Conservation (phyloP, 768 basidiomycete species). For the Trametes elegans region DNA sequence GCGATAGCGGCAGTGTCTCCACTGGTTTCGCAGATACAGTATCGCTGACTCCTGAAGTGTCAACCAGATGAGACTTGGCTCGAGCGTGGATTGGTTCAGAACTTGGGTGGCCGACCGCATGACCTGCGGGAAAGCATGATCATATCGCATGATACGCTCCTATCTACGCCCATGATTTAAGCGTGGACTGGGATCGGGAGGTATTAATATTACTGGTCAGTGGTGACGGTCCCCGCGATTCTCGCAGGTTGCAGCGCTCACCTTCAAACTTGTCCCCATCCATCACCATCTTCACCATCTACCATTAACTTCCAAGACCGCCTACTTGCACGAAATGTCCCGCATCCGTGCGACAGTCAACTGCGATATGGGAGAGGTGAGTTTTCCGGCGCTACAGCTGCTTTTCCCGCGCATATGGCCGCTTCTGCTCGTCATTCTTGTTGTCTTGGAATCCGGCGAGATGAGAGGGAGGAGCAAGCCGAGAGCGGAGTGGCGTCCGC, state of each 20-base stretch:
- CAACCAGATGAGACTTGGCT: neutral
- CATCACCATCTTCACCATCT: neutral
- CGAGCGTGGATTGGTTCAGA: neutral
- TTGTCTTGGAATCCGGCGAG: no score
- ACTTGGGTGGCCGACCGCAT: neutral
- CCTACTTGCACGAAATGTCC: neutral
- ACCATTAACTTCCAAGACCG: neutral
- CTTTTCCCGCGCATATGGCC: no score
- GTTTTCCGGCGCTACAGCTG: neutral
- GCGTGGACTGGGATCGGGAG: neutral
- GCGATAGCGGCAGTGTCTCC: neutral
- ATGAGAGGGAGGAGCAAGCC: no score
- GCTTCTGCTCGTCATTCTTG: no score
- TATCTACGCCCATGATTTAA: neutral
- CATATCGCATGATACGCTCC: neutral
- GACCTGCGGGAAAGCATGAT: neutral
- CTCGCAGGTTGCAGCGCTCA: neutral
- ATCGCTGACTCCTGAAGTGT: neutral
- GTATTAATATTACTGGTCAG: neutral
- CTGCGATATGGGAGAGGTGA: constrained; percentile 34
- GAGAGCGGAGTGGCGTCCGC: no score
- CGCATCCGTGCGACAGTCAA: constrained; percentile 30
- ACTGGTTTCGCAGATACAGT: neutral
- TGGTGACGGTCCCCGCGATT: neutral
- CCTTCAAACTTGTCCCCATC: neutral